These are phyloP conservation scores for Candolleomyces aberdarensis DNA, from an alignment of 768 basidiomycete genomes.

Conservation along the genomic window DNA sequence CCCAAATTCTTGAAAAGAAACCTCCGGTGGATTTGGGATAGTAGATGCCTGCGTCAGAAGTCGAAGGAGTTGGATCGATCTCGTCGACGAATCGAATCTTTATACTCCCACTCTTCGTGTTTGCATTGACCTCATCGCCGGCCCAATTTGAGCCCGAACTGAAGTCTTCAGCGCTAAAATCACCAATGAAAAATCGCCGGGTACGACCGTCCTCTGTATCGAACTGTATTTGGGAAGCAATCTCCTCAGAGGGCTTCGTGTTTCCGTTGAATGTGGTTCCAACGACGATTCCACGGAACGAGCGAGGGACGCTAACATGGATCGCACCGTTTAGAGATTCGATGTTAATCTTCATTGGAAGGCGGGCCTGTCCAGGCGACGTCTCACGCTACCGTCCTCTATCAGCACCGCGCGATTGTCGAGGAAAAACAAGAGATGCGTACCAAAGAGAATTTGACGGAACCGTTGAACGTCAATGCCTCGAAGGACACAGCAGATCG, in stretches of 20 bases:
- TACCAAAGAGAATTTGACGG: not conserved
- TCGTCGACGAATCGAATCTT: too few relatives aligned
- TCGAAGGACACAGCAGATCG: not conserved
- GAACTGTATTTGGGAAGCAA: slow-evolving; percentile 26
- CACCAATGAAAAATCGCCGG: slow-evolving; percentile 41
- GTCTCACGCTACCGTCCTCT: not conserved
- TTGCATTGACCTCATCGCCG: slow-evolving; percentile 17
- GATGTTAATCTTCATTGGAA: slow-evolving; percentile 22
- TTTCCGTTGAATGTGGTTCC: slow-evolving; percentile 31
- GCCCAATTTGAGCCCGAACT: not conserved
- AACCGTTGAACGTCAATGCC: not conserved
- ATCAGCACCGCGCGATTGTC: not conserved
- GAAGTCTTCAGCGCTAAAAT: slow-evolving; percentile 20
- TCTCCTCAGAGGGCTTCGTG: slow-evolving; percentile 29
- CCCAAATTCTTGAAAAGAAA: too few relatives aligned
- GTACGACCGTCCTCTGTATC: slow-evolving; percentile 30
- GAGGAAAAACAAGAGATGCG: not conserved
- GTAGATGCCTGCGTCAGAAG: too few relatives aligned
- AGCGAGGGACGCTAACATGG: slow-evolving; percentile 34
- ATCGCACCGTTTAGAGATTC: slow-evolving; percentile 29
- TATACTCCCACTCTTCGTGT: not conserved
- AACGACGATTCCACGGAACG: slow-evolving; percentile 37
- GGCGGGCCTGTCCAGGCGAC: slow-evolving; percentile 12
- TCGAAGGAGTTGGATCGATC: too few relatives aligned
- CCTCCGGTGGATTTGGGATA: too few relatives aligned